Evolutionary conservation across 257 asterid genomes (phyloP).

Genomic region (Solanum tacnaense): DNA sequence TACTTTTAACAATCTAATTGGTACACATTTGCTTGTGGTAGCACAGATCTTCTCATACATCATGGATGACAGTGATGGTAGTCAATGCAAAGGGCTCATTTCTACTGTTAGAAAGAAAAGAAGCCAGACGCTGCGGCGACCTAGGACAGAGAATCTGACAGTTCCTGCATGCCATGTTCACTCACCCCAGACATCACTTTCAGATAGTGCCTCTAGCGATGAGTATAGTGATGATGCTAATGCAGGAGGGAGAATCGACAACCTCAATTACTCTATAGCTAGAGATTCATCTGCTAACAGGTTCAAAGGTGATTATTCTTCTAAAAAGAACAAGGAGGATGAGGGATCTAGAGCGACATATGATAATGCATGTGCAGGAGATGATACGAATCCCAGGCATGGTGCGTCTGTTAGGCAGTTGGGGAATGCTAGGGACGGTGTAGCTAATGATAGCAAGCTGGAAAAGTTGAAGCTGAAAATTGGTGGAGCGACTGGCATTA

Average conservation of each 20-base stretch:
- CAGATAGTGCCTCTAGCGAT: slow-evolving; percentile 63
- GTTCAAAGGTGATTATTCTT: slow-evolving; percentile 9
- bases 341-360: slow-evolving; percentile 15
- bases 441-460: slow-evolving; percentile 45
- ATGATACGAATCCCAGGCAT: background rate
- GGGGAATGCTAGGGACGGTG: slow-evolving; percentile 14
- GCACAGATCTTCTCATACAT: background rate
- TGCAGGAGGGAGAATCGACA: slow-evolving; percentile 53
- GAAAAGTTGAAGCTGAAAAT: slow-evolving; percentile 71
- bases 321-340: slow-evolving; percentile 9
- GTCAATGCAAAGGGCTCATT: slow-evolving; percentile 33
- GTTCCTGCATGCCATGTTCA: slow-evolving; percentile 26
- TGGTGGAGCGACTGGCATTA: slow-evolving; percentile 59
- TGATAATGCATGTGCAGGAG: slow-evolving; percentile 19
- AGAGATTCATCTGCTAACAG: slow-evolving; percentile 34
- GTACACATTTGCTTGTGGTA: background rate
- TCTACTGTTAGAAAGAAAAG: slow-evolving; percentile 51
- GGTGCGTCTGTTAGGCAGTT: background rate
- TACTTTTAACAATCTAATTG: background rate
- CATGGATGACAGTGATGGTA: slow-evolving; percentile 54
- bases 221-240: slow-evolving; percentile 46
- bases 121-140: slow-evolving; percentile 60
- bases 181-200: slow-evolving; percentile 37
- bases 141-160: slow-evolving; percentile 45
- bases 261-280: slow-evolving; percentile 60